phyloP scores from a whole-genome alignment of 495 filamentous ascomycete species.

The Tetracladium setigerum region DNA sequence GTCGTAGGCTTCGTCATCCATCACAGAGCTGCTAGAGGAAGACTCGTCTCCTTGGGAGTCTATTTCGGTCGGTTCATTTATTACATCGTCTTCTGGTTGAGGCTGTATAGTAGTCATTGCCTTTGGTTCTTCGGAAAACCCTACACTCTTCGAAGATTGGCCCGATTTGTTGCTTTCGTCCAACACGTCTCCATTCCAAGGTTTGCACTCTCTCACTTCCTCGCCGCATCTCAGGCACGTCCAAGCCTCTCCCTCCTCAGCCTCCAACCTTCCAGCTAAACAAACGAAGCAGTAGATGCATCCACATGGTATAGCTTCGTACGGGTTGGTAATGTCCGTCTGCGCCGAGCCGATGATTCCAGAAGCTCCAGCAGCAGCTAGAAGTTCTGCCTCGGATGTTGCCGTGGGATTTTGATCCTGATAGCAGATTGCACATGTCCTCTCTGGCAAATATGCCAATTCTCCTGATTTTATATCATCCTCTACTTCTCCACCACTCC shows the following conservation, averaged over 20 bases:
- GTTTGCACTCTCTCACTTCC: conserved; percentile 77
- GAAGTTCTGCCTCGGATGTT: conserved; percentile 58
- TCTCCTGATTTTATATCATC: conserved; percentile 60
- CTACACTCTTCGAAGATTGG: conserved; percentile 50
- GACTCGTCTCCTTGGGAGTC: not conserved
- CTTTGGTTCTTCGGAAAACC: conserved; percentile 46
- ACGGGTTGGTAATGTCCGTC: conserved; percentile 94
- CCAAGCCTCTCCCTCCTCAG: conserved; percentile 95
- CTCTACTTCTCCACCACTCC: conserved; percentile 33
- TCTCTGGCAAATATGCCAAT: conserved; percentile 76
- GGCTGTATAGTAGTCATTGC: conserved; percentile 16
- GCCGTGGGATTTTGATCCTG: conserved; percentile 72
- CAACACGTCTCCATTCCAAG: conserved; percentile 86
- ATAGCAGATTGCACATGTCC: conserved; percentile 98
- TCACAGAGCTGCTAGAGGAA: conserved; percentile 4
- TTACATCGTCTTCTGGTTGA: conserved; percentile 6
- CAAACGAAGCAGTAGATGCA: conserved; percentile 98
- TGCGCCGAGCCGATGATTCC: conserved; percentile 81
- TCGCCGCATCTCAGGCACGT: conserved; percentile 87
- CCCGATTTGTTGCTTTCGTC: conserved; percentile 43
- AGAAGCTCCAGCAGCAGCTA: conserved; percentile 54
- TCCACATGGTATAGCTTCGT: conserved; percentile 84
- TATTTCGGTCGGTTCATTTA: not conserved
- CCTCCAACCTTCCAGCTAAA: conserved; percentile 79
- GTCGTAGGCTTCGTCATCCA: conserved; percentile 6